These are phyloP conservation scores for Talaromyces wortmannii DNA, from an alignment of 495 filamentous ascomycete genomes.

Conservation along the genomic window DNA sequence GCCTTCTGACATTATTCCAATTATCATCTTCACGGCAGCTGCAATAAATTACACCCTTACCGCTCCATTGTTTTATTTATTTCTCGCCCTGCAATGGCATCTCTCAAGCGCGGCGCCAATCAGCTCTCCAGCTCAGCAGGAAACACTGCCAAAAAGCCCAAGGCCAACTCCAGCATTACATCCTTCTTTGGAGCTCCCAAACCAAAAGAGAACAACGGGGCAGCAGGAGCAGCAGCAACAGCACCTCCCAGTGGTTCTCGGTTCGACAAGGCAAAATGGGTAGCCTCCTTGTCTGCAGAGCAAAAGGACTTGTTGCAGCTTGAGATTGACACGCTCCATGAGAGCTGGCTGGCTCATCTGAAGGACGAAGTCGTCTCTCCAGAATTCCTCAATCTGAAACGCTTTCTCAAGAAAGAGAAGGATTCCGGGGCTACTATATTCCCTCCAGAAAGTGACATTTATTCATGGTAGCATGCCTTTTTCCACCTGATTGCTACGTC, in stretches of 20 bases:
- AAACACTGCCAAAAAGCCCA: conserved; percentile 4
- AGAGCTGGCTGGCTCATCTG: conserved; percentile 81
- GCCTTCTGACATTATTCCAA: too few relatives aligned
- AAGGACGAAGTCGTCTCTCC: conserved; percentile 72
- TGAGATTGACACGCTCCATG: conserved; percentile 86
- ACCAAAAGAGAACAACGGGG: conserved; percentile 23
- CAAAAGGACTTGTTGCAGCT: conserved; percentile 75
- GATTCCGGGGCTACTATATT: conserved; percentile 69
- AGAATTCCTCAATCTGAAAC: conserved; percentile 81
- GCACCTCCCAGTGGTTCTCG: conserved; percentile 22
- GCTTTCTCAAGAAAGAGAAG: conserved; percentile 75
- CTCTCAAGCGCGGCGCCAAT: conserved; percentile 27
- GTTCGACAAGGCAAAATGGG: conserved; percentile 88
- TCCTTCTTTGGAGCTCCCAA: conserved; percentile 59
- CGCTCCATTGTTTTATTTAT: background rate
- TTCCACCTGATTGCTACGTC: background rate
- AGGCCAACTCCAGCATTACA: conserved; percentile 33
- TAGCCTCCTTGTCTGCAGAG: conserved; percentile 67
- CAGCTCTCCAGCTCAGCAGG: conserved; percentile 16
- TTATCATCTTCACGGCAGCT: too few relatives aligned
- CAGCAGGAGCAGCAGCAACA: conserved; percentile 15
- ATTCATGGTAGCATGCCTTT: conserved; percentile 64
- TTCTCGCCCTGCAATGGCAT: background rate
- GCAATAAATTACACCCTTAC: background rate
- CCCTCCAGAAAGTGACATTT: conserved; percentile 83